Base-by-base conservation (phyloP, 192 early-diverging fungal genomes). In the Entophlyctis luteolus region DNA sequence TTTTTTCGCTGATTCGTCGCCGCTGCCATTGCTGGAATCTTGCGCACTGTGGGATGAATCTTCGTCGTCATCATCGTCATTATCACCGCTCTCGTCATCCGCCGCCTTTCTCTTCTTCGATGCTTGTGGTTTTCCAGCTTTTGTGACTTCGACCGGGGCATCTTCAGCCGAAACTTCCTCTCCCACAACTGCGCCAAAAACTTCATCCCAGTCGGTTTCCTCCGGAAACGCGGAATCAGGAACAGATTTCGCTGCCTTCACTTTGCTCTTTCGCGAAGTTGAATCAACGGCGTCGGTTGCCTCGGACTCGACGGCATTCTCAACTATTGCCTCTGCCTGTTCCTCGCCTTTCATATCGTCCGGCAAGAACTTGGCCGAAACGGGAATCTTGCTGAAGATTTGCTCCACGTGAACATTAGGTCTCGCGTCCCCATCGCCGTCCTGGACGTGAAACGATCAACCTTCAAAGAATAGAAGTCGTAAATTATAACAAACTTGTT, bases 341-440 rank as follows among this genome's bases (percentile, higher is more conserved):
- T 81, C 81, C 62, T 82, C 84, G 32, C 84, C 85, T 48, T 78
- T 85, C 72, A 95, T 75, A 74, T 98, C 94, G 32, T 93, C 88
- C 3, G 86, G 84, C 67, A 93, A 70, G 67, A 92, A 98, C 16
- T 92, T 86, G 14, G 91, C 80, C 49, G 85, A 77, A 2, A 98
- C 93, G 18, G 82, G 86, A 56, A 98, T 97, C 82, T 97, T 96
- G 73, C 83, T 86, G 71, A 98, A 93, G 68, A 85, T 72, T 74
- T 98, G 96, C 65, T 89, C 88, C 12, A 97, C 91, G 32, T 83
- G 78, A 57, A 76, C 63, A 42, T 42, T n/a, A 42, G 39, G 39
- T n/a, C n/a, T 42, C n/a, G 39, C n/a, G n/a, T n/a, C n/a, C n/a
- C n/a, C n/a, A n/a, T n/a, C n/a, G n/a, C n/a, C n/a, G n/a, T n/a